Evolutionary conservation across 2,329 filamentous ascomycete genomes (phyloP), one percentile per base, ranked within the genome.

Genomic region (Dothistroma pini): DNA sequence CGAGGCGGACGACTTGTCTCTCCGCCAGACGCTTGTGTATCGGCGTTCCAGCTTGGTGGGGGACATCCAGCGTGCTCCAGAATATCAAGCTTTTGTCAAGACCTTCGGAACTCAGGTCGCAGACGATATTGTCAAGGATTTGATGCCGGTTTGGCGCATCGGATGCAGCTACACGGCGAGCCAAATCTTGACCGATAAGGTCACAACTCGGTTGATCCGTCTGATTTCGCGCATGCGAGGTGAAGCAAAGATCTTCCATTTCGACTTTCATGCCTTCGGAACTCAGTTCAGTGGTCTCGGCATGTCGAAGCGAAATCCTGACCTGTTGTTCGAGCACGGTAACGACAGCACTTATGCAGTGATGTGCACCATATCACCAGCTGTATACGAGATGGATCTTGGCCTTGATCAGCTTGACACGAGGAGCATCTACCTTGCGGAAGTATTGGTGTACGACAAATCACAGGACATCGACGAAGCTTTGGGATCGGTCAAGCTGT

Each of bases 201-300:
- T 53, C 2, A 57, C 58, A 35, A 51, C 34, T 22, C 59, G 58
- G 35, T 48, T 62, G 25, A 52, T 62, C 14, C 60, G 60, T n/a
- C 34, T 62, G 34, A 53, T 53, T 32, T 21, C 58, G 14, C 56
- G 60, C 25, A 62, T 62, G 60, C 60, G 60, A 7, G 25, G 35
- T n/a, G 60, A 62, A 34, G 21, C 54, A 16, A 62, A 58, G 53
- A 25, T 34, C 8, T 62, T 62, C 48, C 56, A 49, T 4, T 62
- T 62, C 21, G 50, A 56, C 4, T 58, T 59, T 22, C 52, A 56
- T 21, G 35, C 51, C 44, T 62, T 53, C 44, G 60, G 50, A 21
- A 56, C 44, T 32, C 55, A 58, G 14, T 57, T 53, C 35, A 32
- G 14, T 6, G 34, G 31, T 34, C 35, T 50, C 9, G 22, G 11